Conservation (phyloP, 2,329 filamentous ascomycete species). For the Aspergillus aculeatus region DNA sequence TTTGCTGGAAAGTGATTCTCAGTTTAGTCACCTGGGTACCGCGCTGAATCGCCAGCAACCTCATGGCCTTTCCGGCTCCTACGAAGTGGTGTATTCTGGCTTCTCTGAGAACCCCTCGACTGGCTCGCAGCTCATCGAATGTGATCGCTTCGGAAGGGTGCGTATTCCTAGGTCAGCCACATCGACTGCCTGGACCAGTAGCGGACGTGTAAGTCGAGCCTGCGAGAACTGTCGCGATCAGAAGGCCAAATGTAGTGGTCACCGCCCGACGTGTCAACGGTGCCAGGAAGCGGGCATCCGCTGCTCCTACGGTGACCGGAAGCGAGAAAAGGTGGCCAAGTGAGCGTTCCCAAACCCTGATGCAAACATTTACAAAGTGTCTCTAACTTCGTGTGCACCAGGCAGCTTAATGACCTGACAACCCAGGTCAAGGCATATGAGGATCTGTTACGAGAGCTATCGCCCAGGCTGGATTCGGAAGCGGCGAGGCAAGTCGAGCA, state of each 20-base stretch:
- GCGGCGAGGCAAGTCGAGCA: slow-evolving; percentile 37
- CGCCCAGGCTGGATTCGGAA: slow-evolving; percentile 32
- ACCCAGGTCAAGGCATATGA: slow-evolving; percentile 38
- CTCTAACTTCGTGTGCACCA: slow-evolving; percentile 22
- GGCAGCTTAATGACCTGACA: slow-evolving; percentile 40
- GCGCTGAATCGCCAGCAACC: slow-evolving; percentile 19
- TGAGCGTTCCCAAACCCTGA: slow-evolving; percentile 23
- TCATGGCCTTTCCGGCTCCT: slow-evolving; percentile 15
- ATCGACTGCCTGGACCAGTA: slow-evolving; percentile 24
- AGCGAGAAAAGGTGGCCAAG: slow-evolving; percentile 45
- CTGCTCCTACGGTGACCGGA: slow-evolving; percentile 47
- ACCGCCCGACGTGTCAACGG: slow-evolving; percentile 43
- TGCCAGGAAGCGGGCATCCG: slow-evolving; percentile 42
- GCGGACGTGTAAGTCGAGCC: slow-evolving; percentile 38
- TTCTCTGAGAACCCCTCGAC: slow-evolving; percentile 15
- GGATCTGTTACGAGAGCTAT: slow-evolving; percentile 34
- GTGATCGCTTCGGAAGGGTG: slow-evolving; percentile 27
- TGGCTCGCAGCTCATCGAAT: slow-evolving; percentile 8
- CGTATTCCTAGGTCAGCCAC: slow-evolving; percentile 30
- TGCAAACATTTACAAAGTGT: neutral
- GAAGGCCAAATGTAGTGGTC: slow-evolving; percentile 49
- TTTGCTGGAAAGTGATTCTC: slow-evolving; percentile 16
- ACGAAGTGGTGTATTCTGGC: slow-evolving; percentile 15
- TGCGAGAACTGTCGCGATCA: slow-evolving; percentile 48
- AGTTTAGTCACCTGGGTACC: slow-evolving; percentile 17